Percentiles rank a stretch among this genome's conserved stretches.
Conservation (phyloP, 768 basidiomycete species). For the Podaxis sp. region DNA sequence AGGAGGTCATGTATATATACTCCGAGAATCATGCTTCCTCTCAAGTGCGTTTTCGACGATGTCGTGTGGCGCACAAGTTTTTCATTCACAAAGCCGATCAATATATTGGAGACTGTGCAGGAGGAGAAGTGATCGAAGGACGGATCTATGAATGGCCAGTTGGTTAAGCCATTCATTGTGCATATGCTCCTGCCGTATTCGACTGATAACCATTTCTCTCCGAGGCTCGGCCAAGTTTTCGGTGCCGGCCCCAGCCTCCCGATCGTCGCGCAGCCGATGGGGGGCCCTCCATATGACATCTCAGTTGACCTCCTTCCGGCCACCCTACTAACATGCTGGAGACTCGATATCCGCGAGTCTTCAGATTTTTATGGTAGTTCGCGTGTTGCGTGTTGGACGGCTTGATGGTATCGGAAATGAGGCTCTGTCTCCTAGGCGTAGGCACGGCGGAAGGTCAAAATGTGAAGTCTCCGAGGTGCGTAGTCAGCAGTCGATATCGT, state of each 20-base stretch:
- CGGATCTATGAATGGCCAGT: background rate
- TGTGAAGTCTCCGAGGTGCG: background rate
- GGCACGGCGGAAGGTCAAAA: background rate
- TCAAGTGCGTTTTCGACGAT: background rate
- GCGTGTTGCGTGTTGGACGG: background rate
- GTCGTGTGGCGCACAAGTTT: background rate
- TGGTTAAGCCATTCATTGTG: background rate
- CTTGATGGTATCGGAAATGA: background rate
- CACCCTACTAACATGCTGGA: background rate
- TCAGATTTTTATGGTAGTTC: background rate
- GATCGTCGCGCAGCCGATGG: background rate
- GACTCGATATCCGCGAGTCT: background rate
- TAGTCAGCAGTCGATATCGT: background rate
- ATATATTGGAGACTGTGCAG: background rate
- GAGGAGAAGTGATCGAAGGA: background rate
- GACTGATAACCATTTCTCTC: constrained; percentile 3
- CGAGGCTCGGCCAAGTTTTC: background rate
- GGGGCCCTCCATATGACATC: background rate
- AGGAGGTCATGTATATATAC: background rate
- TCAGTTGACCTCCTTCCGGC: background rate
- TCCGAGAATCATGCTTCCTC: background rate
- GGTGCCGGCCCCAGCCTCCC: constrained; percentile 3
- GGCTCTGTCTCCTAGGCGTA: background rate
- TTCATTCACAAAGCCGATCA: background rate
- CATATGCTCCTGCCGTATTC: constrained; percentile 1